These are phyloP conservation scores for Fulvia fulva DNA, from an alignment of 2,329 filamentous ascomycete genomes.

Conservation along the genomic window DNA sequence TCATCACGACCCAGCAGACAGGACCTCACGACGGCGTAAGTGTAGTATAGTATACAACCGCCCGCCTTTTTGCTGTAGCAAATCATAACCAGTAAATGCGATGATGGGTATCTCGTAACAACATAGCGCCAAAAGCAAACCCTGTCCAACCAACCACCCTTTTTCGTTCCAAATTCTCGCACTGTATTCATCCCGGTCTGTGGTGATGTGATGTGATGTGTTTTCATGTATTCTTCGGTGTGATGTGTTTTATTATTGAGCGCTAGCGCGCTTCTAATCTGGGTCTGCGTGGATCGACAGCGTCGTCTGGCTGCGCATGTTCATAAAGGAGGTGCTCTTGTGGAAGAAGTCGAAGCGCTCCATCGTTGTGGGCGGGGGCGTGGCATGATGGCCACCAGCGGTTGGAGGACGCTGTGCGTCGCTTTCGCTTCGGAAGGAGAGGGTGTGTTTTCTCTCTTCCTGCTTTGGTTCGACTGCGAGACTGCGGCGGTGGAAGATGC, in stretches of 20 bases:
- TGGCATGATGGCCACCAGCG: slow-evolving; percentile 3
- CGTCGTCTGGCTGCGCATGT: slow-evolving; percentile 6
- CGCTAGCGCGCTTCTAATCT: slow-evolving; percentile 6
- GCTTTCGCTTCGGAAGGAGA: background rate
- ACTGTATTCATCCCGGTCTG: background rate
- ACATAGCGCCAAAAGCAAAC: background rate
- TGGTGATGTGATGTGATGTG: background rate
- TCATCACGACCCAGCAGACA: background rate
- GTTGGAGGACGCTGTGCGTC: slow-evolving; percentile 22
- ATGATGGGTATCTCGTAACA: slow-evolving; percentile 8
- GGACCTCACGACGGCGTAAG: background rate
- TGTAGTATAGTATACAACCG: background rate
- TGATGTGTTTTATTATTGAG: slow-evolving; percentile 4
- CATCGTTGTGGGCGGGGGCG: background rate
- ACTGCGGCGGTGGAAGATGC: slow-evolving; percentile 75
- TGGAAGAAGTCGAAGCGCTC: slow-evolving; percentile 12
- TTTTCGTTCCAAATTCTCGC: background rate
- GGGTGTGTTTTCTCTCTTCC: slow-evolving; percentile 10
- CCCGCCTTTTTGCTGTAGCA: background rate
- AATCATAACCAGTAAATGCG: background rate
- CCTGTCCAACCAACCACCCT: background rate
- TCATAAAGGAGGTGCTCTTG: slow-evolving; percentile 3
- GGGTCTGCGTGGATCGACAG: background rate
- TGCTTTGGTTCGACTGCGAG: slow-evolving; percentile 68
- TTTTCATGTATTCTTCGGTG: too few relatives aligned